These are phyloP conservation scores for Williopsis jadinii DNA, from an alignment of 1,139 yeast genomes.

Conservation along the genomic window DNA sequence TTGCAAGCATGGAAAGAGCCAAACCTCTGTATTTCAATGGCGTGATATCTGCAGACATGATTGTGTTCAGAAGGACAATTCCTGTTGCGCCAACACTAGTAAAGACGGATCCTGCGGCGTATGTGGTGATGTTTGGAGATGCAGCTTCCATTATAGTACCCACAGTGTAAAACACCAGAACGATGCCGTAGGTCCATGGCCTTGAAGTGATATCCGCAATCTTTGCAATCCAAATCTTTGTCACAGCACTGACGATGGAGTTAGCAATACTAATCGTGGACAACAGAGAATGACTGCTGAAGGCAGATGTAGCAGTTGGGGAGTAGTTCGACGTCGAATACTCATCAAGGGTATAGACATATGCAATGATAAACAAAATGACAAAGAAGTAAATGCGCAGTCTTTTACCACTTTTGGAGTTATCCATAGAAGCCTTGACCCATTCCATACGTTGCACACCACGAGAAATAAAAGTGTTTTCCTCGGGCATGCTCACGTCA, in stretches of 20 bases:
- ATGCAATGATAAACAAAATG: constrained; percentile 32
- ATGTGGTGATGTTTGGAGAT: constrained; percentile 26
- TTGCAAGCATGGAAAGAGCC: constrained; percentile 22
- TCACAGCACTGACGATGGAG: constrained; percentile 25
- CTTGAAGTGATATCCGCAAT: constrained; percentile 28
- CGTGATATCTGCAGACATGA: constrained; percentile 29
- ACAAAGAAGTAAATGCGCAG: constrained; percentile 16
- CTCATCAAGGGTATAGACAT: constrained; percentile 32
- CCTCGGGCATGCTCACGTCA: neutral
- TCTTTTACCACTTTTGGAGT: constrained; percentile 11
- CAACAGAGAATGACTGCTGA: constrained; percentile 28
- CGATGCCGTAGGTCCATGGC: constrained; percentile 24
- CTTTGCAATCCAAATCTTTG: constrained; percentile 28
- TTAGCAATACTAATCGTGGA: constrained; percentile 29
- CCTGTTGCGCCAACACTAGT: constrained; percentile 27
- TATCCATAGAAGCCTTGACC: constrained; percentile 23
- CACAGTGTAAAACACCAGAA: constrained; percentile 23
- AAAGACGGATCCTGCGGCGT: constrained; percentile 28
- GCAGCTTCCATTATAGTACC: constrained; percentile 28
- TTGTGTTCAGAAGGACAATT: constrained; percentile 20
- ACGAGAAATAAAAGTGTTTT: constrained; percentile 19
- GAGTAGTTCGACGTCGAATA: constrained; percentile 32
- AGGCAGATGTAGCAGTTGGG: constrained; percentile 30
- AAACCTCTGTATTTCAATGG: constrained; percentile 31
- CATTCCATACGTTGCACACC: constrained; percentile 29